Conservation (phyloP, 192 early-diverging fungal species). For the Chytriomyces sp. region DNA sequence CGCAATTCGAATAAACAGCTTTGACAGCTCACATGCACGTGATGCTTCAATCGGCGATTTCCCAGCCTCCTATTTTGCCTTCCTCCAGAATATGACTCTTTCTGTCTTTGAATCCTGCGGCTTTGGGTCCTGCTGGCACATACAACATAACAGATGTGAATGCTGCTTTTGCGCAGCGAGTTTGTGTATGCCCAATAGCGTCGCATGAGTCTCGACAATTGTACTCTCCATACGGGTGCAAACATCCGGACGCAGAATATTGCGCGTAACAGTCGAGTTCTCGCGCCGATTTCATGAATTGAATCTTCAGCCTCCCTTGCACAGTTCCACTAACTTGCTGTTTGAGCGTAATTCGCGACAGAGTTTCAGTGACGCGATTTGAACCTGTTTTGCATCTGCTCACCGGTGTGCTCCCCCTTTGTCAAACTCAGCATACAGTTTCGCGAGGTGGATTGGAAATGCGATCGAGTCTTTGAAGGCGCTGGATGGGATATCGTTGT, state of each 20-base stretch:
- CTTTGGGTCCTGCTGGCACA: too few species aligned
- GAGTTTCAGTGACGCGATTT: conserved; percentile 94
- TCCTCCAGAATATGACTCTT: too few species aligned
- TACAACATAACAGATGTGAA: conserved; percentile 55
- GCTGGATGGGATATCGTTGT: conserved; percentile 54
- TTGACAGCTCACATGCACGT: too few species aligned
- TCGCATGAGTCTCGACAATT: conserved; percentile 90
- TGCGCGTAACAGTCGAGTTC: conserved; percentile 95
- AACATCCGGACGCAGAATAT: conserved; percentile 85
- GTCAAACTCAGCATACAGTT: conserved; percentile 64
- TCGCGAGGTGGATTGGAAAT: conserved; percentile 79
- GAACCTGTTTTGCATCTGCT: conserved; percentile 88
- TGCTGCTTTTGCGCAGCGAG: too few species aligned
- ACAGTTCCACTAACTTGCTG: conserved; percentile 68
- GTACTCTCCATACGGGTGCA: conserved; percentile 82
- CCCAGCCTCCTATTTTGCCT: too few species aligned
- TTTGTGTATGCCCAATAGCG: conserved; percentile 65
- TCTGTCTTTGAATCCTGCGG: too few species aligned
- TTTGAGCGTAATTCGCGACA: conserved; percentile 85
- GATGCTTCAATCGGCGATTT: too few species aligned
- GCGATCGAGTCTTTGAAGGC: conserved; percentile 76
- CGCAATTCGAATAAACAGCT: too few species aligned
- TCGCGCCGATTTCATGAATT: conserved; percentile 95
- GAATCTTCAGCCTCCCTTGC: conserved; percentile 51
- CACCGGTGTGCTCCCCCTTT: conserved; percentile 41